Base-by-base conservation (phyloP, 345 rosid species). In the Populus alba region DNA sequence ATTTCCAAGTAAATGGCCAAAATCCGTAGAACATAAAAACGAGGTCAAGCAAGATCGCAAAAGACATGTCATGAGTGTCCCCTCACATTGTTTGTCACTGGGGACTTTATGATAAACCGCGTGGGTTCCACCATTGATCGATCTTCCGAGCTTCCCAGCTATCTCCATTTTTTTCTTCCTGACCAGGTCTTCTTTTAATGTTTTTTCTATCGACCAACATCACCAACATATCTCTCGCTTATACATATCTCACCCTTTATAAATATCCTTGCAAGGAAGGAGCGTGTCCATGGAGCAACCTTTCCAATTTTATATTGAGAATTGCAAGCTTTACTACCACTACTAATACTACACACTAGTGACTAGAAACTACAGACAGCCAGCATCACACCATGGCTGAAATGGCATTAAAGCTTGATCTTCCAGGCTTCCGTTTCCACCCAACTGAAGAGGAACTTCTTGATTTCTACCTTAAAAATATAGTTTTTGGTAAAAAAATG, bases 401-500 rank as follows among this genome's bases (percentile, higher is more conserved):
- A 9, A 79, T 83, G 85, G 68, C 81, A 6, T 37, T 82, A 22
- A 86, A 87, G 57, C 79, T 88, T 51, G 87, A 84, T 22, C 95
- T 96, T 68, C 99, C 99, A 0, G 99, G 98, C 25, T 92, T 96
- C 75, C 82, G 98, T 17, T 96, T 96, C 89, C 98, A 96, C 80
- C 99, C 99, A 0, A 96, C 98, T 0, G 99, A 96, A 81, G 95
- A 94, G 29, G 99, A 96, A 71, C 94, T 96, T 33, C 92, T 96
- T 16, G 91, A 88, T 72, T 94, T 92, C 83, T 96, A 94, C 79
- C 97, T 96, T 71, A 88, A 77, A 75, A 96, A 88, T 89, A 88
- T 83, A 86, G 82, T 94, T 68, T 88, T 72, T 13, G 94, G 92
- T 8, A 90, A 83, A 43, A 81, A 12, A 57, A 29, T 83, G 8